Base-by-base conservation (phyloP, 768 basidiomycete species). In the Xanthoconium stramineum region DNA sequence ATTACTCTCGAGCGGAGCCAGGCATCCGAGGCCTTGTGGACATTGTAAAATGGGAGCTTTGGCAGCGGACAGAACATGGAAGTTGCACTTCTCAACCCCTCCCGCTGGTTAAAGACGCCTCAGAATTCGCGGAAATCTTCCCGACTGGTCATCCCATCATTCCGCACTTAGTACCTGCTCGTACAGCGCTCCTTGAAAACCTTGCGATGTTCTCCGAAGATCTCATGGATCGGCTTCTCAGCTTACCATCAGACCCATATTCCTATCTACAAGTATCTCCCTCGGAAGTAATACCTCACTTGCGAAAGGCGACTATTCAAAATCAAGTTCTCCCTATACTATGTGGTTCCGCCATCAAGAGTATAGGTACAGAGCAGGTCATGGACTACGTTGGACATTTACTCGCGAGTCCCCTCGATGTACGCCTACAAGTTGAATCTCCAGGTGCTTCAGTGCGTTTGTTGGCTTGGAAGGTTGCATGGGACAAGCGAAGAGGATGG, bases 381-480 rank as follows among this genome's bases (percentile, higher is more conserved):
- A 80, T 94, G 82, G 84, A 94, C 70, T 94, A 90, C 58, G 82
- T 84, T 33, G 91, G 91, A 30, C 86, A 87, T 64, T 75, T 94
- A 20, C 74, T 94, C 10, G 87, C 92, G 1, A 88, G 86, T 53
- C 92, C 92, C 7, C 49, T 84, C 17, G 92, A 94, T 61, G 77
- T 89, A 11, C 67, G 71, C 30, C 76, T 80, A 50, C 76, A 78
- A 42, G 62, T 61, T 14, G 80, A 82, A 59, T 66, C 65, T 17
- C 61, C 70, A 24, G 80, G 81, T 52, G 66, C 78, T 0, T 82
- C 84, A 1, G 65, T 89, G 24, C 83, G 81, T 36, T 69, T 86
- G 59, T 75, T 94, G 29, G 92, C 89, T 3, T 94, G 93, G 92
- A 94, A 94, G 67, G 92, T 94, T 20, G 78, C 76, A 32, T 93